Base-by-base conservation (phyloP, 768 basidiomycete genomes). In the Coprinopsis sp. region DNA sequence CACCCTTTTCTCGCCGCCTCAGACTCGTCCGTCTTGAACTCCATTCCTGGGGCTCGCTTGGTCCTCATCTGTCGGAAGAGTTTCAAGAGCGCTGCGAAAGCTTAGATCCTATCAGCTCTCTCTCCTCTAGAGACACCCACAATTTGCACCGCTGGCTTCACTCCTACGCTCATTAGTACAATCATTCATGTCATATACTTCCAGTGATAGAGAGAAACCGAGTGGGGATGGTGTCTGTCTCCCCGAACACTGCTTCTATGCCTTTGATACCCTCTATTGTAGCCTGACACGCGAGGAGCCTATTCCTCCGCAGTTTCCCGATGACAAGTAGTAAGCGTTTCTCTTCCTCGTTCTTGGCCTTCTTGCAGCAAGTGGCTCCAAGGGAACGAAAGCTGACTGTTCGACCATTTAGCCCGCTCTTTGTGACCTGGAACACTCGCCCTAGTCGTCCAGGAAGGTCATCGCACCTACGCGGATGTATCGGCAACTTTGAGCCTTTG, bases 341-440 rank as follows among this genome's bases (percentile, higher is more conserved):
- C 16, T 29, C 43, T 33, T 24, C 31, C 31, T 44, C 46, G 14
- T 22, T 51, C 25, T 44, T 19, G 33, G 33, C 46, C 37, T 51
- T 23, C 43, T 34, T 51, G 34, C 42, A n/a, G n/a, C n/a, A n/a
- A n/a, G n/a, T n/a, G n/a, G n/a, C 30, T 22, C 49, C 33, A 25
- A 40, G 31, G 16, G 12, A 34, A 36, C 5, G 24, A 10, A 21
- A 30, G 33, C 28, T 46, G 19, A 31, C 19, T 29, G 13, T 34
- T 25, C 14, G 29, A 24, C 24, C 43, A 23, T 33, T 44, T 39
- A 92, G 91, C 65, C 92, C 94, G 11, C 73, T 99, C 46, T 99
- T 99, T 65, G 91, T 98, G 25, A 98, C 95, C 5, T 99, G 94
- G 94, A 93, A 91, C 65, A 84, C 79, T 36, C 77, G 76, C 49